Base-by-base conservation (phyloP, 352 stramenopile genomes). In the Phytopythium sindhum region DNA sequence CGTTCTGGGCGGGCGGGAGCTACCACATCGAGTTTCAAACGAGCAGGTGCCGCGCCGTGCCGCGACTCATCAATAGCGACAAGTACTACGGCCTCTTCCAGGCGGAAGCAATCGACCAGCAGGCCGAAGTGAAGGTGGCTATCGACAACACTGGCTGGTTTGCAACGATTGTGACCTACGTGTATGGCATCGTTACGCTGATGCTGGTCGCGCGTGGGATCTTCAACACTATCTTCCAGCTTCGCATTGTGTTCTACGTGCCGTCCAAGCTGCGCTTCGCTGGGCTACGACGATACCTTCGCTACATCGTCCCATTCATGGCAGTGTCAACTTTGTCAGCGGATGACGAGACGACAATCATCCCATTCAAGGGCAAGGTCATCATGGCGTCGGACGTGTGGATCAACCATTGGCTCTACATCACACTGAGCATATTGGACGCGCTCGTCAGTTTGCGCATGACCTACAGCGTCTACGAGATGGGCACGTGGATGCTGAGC, bases 331-430 rank as follows among this genome's bases (percentile, higher is more conserved):
- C 71, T 12, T 68, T 64, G 29, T 70, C 73, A 33, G 52, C 78
- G 2, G 74, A 81, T 8, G 63, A 85, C 26, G 69, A 73, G 17
- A 75, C 67, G 10, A 23, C 63, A 0, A 72, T 86, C 12, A 80
- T 89, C 35, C 69, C 67, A 1, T 87, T 88, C 66, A 84, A 85
- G 29, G 80, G 76, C 29, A 72, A 65, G 45, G 29, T 78, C 15
- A 61, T 89, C 26, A 80, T 86, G 65, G 81, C 74, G 0, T 88
- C 80, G 1, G 77, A 88, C 28, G 61, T 85, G 2, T 88, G 81
- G 81, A 84, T 88, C 59, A 90, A 88, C 60, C 78, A 90, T 53
- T 90, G 81, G 81, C 65, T 88, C 1, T 90, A 88, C 64, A 86
- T 88, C 9, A 39, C 70, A 3, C 45, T 88, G 1, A 88, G 81